phyloP scores from a whole-genome alignment of 2,329 filamentous ascomycete species.

The Microsporum ferrugineum region DNA sequence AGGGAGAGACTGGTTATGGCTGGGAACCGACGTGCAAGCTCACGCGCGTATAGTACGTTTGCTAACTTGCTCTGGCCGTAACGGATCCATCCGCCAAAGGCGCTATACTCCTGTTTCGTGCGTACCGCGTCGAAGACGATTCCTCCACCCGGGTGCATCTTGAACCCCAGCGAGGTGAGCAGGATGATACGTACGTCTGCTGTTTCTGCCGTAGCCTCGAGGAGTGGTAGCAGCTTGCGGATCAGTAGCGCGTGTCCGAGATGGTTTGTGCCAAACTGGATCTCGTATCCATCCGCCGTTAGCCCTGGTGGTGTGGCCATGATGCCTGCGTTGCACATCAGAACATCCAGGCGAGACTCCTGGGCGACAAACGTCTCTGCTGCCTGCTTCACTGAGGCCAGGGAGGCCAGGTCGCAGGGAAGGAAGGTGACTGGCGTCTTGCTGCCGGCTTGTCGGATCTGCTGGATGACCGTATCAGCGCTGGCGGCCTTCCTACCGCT shows the following conservation, averaged over 20 bases:
- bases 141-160: slow-evolving; percentile 23
- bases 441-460: slow-evolving; percentile 21
- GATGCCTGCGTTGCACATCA: slow-evolving; percentile 39
- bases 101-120: slow-evolving; percentile 18
- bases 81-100: slow-evolving; percentile 17
- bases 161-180: slow-evolving; percentile 28
- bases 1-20: slow-evolving; percentile 36
- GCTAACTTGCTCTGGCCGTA: slow-evolving; percentile 43
- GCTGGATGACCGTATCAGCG: slow-evolving; percentile 32
- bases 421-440: slow-evolving; percentile 33
- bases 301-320: slow-evolving; percentile 32
- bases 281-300: slow-evolving; percentile 34
- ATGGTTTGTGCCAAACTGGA: slow-evolving; percentile 38
- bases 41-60: slow-evolving; percentile 36
- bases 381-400: slow-evolving; percentile 37
- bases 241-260: slow-evolving; percentile 37
- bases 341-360: slow-evolving; percentile 33
- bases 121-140: slow-evolving; percentile 32
- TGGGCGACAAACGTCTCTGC: slow-evolving; percentile 32
- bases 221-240: slow-evolving; percentile 32
- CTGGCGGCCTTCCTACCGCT: slow-evolving; percentile 38
- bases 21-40: slow-evolving; percentile 29
- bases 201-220: slow-evolving; percentile 26
- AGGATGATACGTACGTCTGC: slow-evolving; percentile 29
- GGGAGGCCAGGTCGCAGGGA: slow-evolving; percentile 40